phyloP scores from a whole-genome alignment of 768 basidiomycete species.

The Pseudohyphozyma bogoriensis region DNA sequence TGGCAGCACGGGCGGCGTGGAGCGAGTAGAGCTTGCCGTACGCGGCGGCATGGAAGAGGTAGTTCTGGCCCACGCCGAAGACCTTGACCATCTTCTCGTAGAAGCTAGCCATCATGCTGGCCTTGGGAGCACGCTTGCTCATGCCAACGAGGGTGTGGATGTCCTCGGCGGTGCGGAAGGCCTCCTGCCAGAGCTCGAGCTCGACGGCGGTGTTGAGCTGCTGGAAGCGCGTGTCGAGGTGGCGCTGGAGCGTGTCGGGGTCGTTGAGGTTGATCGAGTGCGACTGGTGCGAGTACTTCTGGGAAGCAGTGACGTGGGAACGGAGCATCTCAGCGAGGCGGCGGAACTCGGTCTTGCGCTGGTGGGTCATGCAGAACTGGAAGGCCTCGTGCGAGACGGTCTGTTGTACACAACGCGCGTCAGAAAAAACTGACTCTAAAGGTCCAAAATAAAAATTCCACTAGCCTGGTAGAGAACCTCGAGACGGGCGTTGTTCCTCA shows the following conservation, averaged over 20 bases:
- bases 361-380: conserved; percentile 86
- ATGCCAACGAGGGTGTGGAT: conserved; percentile 89
- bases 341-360: conserved; percentile 92
- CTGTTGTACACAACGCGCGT: no score
- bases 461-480: conserved; percentile 85
- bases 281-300: conserved; percentile 86
- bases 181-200: conserved; percentile 97
- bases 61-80: conserved; percentile 88
- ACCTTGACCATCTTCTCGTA: conserved; percentile 96
- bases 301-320: conserved; percentile 84
- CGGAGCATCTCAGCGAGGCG: conserved; percentile 92
- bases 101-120: conserved; percentile 96
- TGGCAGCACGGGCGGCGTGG: conserved; percentile 39
- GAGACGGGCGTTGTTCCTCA: conserved; percentile 87
- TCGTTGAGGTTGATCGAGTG: conserved; percentile 94
- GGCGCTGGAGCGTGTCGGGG: conserved; percentile 84
- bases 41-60: conserved; percentile 90
- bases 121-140: conserved; percentile 84
- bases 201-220: conserved; percentile 95
- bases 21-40: conserved; percentile 77
- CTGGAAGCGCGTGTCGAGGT: conserved; percentile 92
- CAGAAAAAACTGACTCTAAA: background rate
- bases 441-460: background rate
- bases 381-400: conserved; percentile 95
- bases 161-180: conserved; percentile 95